A percentile compares a stretch with the other conserved stretches of the same genome.
These are phyloP conservation scores for Candida dajiaensis DNA, from an alignment of 805 yeast species.

Conservation along the genomic window DNA sequence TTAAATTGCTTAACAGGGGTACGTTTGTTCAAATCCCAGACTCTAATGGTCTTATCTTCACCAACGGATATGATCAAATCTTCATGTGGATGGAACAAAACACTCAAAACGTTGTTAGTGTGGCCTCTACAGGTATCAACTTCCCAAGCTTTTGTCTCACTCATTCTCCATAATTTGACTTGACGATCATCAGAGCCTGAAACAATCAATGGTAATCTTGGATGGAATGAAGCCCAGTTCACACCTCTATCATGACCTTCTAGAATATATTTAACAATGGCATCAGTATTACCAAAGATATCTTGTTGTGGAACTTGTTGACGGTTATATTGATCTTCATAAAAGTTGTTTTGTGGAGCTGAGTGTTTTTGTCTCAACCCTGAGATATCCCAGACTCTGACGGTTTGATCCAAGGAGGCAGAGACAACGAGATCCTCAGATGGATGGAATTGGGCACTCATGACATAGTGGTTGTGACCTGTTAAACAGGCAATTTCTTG, in stretches of 20 bases:
- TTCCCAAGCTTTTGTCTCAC: constrained; percentile 98
- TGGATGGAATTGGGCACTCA: constrained; percentile 98
- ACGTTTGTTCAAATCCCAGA: constrained; percentile 94
- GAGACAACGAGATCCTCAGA: constrained; percentile 90
- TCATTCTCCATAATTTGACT: constrained; percentile 95
- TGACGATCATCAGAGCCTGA: constrained; percentile 96
- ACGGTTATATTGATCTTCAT: constrained; percentile 36
- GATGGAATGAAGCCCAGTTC: constrained; percentile 98
- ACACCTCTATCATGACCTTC: constrained; percentile 99
- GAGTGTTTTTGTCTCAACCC: constrained; percentile 94
- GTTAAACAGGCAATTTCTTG: constrained; percentile 95
- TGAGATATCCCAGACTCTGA: constrained; percentile 96
- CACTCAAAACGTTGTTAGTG: constrained; percentile 85
- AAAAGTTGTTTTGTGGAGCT: constrained; percentile 55
- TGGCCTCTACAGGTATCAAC: constrained; percentile 98
- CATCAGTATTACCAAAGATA: constrained; percentile 90
- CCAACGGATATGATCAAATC: constrained; percentile 89
- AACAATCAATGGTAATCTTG: constrained; percentile 88
- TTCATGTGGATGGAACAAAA: constrained; percentile 88
- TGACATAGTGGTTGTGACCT: constrained; percentile 97
- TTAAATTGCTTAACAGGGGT: constrained; percentile 91
- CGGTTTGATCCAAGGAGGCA: constrained; percentile 96
- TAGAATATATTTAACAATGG: constrained; percentile 88
- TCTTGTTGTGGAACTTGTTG: constrained; percentile 81
- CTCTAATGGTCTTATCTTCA: constrained; percentile 92